Base-by-base conservation (phyloP, 768 basidiomycete species). In the Astraeus odoratus region DNA sequence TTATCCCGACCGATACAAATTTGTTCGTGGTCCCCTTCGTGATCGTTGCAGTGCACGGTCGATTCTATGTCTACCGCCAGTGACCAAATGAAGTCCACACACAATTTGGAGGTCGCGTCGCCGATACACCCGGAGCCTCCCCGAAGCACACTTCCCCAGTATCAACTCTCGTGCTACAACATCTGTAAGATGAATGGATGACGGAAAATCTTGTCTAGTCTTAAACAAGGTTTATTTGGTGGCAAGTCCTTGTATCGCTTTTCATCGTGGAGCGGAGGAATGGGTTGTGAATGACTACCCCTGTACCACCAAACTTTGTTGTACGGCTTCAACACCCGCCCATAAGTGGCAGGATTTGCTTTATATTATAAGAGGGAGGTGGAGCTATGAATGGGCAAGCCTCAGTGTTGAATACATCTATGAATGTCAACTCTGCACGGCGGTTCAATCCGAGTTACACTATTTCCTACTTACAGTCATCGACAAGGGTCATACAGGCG, bases 241-340 rank as follows among this genome's bases (percentile, higher is more conserved):
- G 86, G 88, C 8, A 88, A 82, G 63, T 79, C 78, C 36, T 63
- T 90, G 44, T 89, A 90, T 60, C 75, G 87, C n/a, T 91, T 91
- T 65, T 88, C 86, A 1, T 82, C 74, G 83, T 47, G 88, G 88
- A 27, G 88, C 88, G 8, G 88, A 91, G 60, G 81, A 82, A 42
- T 91, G 81, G 67, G 75, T 90, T 7, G 73, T 90, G n/a, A 77
- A 82, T 40, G 88, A 87, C 4, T 69, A 65, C 22, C 61, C 54
- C 8, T 38, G 30, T 66, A 1, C 60, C 66, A 35, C 68, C 72
- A 12, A 50, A 61, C n/a, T n/a, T n/a, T n/a, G n/a, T n/a, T n/a
- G n/a, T n/a, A n/a, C n/a, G n/a, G n/a, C n/a, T n/a, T n/a, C n/a
- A n/a, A n/a, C n/a, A n/a, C n/a, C n/a, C n/a, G n/a, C n/a, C n/a